phyloP scores from a whole-genome alignment of 1,139 yeast species.

The Sugiyamaella castrensis region DNA sequence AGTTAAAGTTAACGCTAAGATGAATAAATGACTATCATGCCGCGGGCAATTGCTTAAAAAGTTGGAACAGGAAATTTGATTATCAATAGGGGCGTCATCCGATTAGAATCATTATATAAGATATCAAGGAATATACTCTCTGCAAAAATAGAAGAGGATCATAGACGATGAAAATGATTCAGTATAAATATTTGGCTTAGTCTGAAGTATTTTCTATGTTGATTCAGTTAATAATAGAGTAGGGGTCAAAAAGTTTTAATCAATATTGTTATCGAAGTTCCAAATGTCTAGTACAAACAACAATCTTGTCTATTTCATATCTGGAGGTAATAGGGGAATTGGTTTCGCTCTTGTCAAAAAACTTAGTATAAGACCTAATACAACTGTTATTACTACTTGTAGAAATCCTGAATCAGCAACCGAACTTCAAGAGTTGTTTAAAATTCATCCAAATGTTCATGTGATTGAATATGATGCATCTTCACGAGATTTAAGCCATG shows the following conservation, averaged over 20 bases:
- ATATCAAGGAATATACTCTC: too few relatives aligned
- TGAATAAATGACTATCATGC: too few relatives aligned
- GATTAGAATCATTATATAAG: too few relatives aligned
- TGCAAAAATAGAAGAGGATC: too few relatives aligned
- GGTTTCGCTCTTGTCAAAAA: slow-evolving; percentile 34
- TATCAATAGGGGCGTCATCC: too few relatives aligned
- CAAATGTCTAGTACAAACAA: background rate
- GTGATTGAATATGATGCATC: slow-evolving; percentile 28
- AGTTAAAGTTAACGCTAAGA: too few relatives aligned
- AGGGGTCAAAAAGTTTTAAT: too few relatives aligned
- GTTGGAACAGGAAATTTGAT: background rate
- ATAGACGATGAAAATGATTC: too few relatives aligned
- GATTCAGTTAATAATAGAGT: too few relatives aligned
- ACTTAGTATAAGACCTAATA: slow-evolving; percentile 25
- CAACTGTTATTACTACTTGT: slow-evolving; percentile 35
- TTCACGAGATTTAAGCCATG: slow-evolving; percentile 20
- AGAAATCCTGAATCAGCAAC: slow-evolving; percentile 21
- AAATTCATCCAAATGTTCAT: slow-evolving; percentile 25
- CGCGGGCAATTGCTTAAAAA: too few relatives aligned
- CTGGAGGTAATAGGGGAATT: slow-evolving; percentile 36
- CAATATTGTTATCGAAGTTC: background rate
- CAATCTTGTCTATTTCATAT: background rate
- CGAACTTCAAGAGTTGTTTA: slow-evolving; percentile 15
- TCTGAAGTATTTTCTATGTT: too few relatives aligned
- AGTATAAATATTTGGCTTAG: too few relatives aligned